Percentiles rank a stretch among this genome's conserved stretches.
Conservation (phyloP, 371 early-diverging fungal genomes). For the Circinella umbellata region DNA sequence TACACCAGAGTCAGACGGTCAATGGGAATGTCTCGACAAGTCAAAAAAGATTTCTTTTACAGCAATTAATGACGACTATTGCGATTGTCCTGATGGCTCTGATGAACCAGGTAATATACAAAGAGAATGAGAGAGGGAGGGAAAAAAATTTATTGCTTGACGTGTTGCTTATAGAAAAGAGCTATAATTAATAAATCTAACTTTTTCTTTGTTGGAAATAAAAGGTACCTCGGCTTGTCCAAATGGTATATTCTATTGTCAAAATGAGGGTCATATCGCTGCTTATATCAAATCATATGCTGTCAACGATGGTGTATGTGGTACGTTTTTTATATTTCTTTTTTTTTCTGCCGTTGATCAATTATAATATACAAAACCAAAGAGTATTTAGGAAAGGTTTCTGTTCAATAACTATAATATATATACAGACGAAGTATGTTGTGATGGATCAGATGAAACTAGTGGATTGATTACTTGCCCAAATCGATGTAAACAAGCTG, state of each 20-base stretch:
- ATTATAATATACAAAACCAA: no score
- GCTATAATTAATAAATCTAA: no score
- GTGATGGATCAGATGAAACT: slow-evolving; percentile 93
- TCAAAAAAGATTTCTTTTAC: slow-evolving; percentile 66
- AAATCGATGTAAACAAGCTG: slow-evolving; percentile 72
- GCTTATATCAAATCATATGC: slow-evolving; percentile 69
- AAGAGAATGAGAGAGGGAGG: neutral
- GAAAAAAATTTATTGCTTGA: neutral
- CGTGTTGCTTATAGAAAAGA: no score
- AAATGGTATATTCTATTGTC: slow-evolving; percentile 80
- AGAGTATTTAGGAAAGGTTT: no score
- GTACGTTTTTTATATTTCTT: slow-evolving; percentile 33
- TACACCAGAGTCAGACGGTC: slow-evolving; percentile 35
- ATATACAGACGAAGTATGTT: slow-evolving; percentile 81
- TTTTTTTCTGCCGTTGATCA: no score
- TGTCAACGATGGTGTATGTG: slow-evolving; percentile 95
- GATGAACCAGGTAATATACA: slow-evolving; percentile 87
- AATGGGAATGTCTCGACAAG: slow-evolving; percentile 81
- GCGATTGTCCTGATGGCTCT: slow-evolving; percentile 94
- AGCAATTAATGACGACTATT: slow-evolving; percentile 94
- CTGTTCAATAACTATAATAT: neutral
- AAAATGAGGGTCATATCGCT: slow-evolving; percentile 79
- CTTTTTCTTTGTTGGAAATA: neutral
- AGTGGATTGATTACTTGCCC: slow-evolving; percentile 65
- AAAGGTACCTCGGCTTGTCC: slow-evolving; percentile 91